phyloP scores from a whole-genome alignment of 345 rosid species.

The Salix koriyanagi region DNA sequence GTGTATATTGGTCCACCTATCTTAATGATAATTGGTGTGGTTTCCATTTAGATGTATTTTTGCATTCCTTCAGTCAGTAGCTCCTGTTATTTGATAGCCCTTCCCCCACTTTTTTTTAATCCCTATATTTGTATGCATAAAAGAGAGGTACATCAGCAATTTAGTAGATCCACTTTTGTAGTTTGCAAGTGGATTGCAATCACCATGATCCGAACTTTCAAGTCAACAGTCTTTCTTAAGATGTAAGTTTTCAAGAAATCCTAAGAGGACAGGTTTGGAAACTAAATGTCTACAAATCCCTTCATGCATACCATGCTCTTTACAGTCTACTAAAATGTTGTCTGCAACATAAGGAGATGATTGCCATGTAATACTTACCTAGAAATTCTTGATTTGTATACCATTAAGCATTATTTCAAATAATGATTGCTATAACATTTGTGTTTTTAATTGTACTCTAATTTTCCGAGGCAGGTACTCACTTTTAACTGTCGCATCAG shows the following conservation, averaged over 20 bases:
- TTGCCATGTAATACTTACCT: neutral
- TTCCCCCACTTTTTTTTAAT: neutral
- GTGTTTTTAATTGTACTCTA: neutral
- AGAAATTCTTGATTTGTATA: neutral
- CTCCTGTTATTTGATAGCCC: neutral
- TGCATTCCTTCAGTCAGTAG: neutral
- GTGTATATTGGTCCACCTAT: neutral
- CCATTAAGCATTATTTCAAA: neutral
- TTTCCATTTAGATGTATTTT: neutral
- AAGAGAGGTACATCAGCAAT: neutral
- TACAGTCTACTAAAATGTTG: neutral
- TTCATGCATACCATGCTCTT: neutral
- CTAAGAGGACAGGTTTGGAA: neutral
- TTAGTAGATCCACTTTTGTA: neutral
- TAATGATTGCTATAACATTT: neutral
- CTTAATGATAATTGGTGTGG: neutral
- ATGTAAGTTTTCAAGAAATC: too few species aligned
- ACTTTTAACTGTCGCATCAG: slow-evolving; percentile 80
- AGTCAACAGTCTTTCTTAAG: neutral
- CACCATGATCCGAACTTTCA: neutral
- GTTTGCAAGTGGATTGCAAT: neutral
- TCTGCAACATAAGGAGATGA: neutral
- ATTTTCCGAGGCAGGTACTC: slow-evolving; percentile 62
- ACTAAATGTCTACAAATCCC: neutral
- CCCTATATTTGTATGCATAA: neutral